Percentiles rank a stretch among this genome's conserved stretches.
phyloP scores from a whole-genome alignment of 352 stramenopile species.

The Pythium angustatum region DNA sequence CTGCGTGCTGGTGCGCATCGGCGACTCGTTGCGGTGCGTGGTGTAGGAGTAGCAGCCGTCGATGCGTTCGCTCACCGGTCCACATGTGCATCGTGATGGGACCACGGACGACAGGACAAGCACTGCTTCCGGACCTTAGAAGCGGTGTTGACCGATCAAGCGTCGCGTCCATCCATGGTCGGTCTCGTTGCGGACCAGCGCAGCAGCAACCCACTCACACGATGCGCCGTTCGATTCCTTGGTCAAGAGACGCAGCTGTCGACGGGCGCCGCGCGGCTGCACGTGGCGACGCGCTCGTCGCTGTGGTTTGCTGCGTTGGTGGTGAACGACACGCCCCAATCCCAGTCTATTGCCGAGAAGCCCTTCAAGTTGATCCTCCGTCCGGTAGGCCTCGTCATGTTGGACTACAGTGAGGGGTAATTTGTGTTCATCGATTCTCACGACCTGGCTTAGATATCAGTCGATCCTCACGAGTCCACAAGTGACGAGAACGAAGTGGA shows the following conservation, averaged over 20 bases:
- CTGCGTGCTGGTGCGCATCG: slow-evolving; percentile 38
- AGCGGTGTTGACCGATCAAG: slow-evolving; percentile 22
- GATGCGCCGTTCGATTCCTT: slow-evolving; percentile 42
- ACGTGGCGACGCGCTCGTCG: slow-evolving; percentile 31
- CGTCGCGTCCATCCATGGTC: slow-evolving; percentile 33
- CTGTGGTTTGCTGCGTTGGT: slow-evolving; percentile 55
- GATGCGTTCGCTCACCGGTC: too few species aligned
- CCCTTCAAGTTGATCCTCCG: slow-evolving; percentile 48
- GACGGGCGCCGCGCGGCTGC: slow-evolving; percentile 44
- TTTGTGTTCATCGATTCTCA: too few species aligned
- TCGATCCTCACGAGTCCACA: neutral
- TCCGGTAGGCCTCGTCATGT: slow-evolving; percentile 30
- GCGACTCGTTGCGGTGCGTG: slow-evolving; percentile 45
- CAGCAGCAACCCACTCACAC: slow-evolving; percentile 25
- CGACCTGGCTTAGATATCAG: too few species aligned
- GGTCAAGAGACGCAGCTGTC: slow-evolving; percentile 40
- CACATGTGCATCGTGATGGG: too few species aligned
- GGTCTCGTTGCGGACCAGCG: slow-evolving; percentile 56
- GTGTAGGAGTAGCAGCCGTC: neutral
- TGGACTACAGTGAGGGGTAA: neutral
- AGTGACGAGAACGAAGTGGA: neutral
- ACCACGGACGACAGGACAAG: too few species aligned
- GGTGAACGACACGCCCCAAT: slow-evolving; percentile 36
- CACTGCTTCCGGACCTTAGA: slow-evolving; percentile 44
- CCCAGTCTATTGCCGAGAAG: slow-evolving; percentile 18